Percentiles rank a stretch among this genome's conserved stretches.
phyloP scores from a whole-genome alignment of 345 rosid genomes.

The Murraya koenigii region DNA sequence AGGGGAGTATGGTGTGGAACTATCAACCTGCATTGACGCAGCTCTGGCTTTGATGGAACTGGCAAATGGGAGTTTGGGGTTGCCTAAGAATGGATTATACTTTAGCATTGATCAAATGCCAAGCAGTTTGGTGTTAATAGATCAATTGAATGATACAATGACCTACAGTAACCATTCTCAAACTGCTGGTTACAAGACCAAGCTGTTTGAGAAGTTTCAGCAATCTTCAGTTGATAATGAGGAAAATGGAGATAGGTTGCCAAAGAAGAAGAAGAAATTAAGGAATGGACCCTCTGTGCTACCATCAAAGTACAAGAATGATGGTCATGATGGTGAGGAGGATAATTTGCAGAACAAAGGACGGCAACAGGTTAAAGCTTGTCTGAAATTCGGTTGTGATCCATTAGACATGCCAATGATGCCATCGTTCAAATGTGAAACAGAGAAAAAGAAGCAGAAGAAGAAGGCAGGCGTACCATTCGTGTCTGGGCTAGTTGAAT shows the following conservation, averaged over 20 bases:
- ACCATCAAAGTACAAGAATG: background rate
- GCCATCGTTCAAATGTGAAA: background rate
- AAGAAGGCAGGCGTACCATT: background rate
- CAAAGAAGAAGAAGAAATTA: slow-evolving; percentile 3
- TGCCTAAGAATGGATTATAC: background rate
- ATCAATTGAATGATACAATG: background rate
- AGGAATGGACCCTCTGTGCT: background rate
- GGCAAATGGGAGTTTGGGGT: background rate
- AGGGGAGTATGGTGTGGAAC: slow-evolving; percentile 1
- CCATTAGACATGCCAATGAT: background rate
- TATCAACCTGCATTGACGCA: background rate
- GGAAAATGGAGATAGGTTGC: background rate
- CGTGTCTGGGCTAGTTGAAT: background rate
- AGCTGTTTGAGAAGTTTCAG: background rate
- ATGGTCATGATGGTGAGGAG: background rate
- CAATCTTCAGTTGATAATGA: background rate
- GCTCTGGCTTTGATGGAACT: slow-evolving; percentile 19
- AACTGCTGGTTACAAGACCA: background rate
- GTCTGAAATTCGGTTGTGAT: background rate
- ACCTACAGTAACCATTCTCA: background rate
- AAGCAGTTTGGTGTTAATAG: background rate
- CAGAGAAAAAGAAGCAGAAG: background rate
- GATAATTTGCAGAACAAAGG: background rate
- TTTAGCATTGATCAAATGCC: background rate
- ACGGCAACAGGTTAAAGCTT: background rate